These are phyloP conservation scores for Cubamyces sp. DNA, from an alignment of 768 basidiomycete genomes.

Conservation along the genomic window DNA sequence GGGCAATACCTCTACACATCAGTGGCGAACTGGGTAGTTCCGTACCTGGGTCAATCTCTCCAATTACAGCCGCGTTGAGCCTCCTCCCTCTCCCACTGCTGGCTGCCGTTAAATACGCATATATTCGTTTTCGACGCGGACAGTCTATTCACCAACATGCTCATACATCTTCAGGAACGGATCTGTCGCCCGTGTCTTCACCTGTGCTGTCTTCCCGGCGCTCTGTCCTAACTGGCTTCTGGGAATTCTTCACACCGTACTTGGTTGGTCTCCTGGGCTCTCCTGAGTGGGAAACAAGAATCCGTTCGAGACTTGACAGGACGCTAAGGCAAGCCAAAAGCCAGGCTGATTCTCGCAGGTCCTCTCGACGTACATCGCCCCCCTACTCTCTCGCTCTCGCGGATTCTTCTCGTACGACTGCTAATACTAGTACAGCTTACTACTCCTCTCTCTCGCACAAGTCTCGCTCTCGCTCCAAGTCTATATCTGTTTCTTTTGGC, in stretches of 20 bases:
- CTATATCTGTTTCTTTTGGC: conserved; percentile 26
- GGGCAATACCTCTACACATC: neutral
- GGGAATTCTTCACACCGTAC: conserved; percentile 19
- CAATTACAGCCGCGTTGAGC: conserved; percentile 17
- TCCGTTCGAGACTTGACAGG: conserved; percentile 21
- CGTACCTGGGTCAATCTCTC: neutral
- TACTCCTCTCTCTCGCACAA: conserved; percentile 17
- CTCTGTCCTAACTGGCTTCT: neutral
- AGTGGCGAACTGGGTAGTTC: neutral
- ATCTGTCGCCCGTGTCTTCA: neutral
- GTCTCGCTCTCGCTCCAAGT: conserved; percentile 25
- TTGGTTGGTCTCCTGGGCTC: conserved; percentile 34
- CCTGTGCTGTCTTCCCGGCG: neutral
- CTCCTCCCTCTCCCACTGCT: conserved; percentile 30
- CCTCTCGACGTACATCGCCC: conserved; percentile 5
- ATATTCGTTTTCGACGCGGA: conserved; percentile 27
- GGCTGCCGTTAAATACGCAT: conserved; percentile 26
- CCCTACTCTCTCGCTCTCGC: conserved; percentile 13
- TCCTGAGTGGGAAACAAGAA: conserved; percentile 34
- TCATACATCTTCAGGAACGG: neutral
- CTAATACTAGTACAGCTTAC: conserved; percentile 17
- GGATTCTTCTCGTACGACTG: conserved; percentile 10
- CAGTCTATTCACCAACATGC: conserved; percentile 27
- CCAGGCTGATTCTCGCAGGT: neutral
- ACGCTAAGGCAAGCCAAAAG: conserved; percentile 3